Evolutionary conservation across 1,139 yeast genomes (phyloP).

Genomic region (Saccharomyces pastorianus): DNA sequence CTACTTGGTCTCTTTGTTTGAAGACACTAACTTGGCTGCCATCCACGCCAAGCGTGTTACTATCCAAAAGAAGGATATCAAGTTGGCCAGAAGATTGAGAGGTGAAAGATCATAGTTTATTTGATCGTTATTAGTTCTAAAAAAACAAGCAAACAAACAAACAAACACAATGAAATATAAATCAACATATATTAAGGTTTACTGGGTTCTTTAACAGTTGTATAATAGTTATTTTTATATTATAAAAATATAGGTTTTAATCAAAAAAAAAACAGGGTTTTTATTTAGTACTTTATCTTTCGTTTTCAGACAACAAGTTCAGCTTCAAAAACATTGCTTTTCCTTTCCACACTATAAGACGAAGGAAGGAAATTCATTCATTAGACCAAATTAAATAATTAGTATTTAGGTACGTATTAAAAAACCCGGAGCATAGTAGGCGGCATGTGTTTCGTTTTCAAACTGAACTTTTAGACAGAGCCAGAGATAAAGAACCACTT

Average conservation of each 20-base stretch:
- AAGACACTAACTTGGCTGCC: slow-evolving; percentile 97
- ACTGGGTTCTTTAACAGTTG: slow-evolving; percentile 1
- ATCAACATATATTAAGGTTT: neutral
- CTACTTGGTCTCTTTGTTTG: slow-evolving; percentile 78
- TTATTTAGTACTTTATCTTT: too few relatives aligned
- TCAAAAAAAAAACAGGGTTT: neutral
- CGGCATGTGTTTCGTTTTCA: neutral
- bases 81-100: slow-evolving; percentile 97
- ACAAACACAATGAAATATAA: neutral
- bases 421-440: neutral
- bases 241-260: neutral
- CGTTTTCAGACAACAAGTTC: neutral
- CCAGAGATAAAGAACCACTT: slow-evolving; percentile 99
- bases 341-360: neutral
- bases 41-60: slow-evolving; percentile 99
- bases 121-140: neutral
- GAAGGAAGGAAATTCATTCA: neutral
- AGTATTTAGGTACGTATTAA: neutral
- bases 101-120: slow-evolving; percentile 69
- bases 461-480: slow-evolving; percentile 38
- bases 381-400: neutral
- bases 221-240: neutral
- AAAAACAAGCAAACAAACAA: neutral
- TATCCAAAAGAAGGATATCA: slow-evolving; percentile 97
- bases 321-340: neutral